Conservation (phyloP, 75 land plant species). For the Picea glauca region DNA sequence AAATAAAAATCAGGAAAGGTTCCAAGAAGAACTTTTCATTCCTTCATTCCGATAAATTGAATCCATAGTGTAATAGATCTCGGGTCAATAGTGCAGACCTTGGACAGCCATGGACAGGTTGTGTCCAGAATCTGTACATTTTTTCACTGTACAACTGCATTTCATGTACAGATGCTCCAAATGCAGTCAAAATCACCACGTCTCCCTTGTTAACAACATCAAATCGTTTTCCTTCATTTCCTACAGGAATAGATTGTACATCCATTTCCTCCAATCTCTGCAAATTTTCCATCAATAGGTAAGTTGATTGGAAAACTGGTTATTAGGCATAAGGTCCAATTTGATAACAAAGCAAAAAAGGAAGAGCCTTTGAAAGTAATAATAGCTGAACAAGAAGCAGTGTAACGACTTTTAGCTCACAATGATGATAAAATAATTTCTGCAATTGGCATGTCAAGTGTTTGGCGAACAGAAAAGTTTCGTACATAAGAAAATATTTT, state of each 20-base stretch:
- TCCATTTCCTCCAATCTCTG: conserved; percentile 88
- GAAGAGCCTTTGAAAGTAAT: not conserved
- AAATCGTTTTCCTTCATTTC: conserved; percentile 58
- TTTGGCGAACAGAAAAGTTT: not conserved
- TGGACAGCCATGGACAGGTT: conserved; percentile 97
- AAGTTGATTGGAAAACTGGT: not conserved
- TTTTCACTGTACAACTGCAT: conserved; percentile 75
- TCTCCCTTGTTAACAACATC: conserved; percentile 68
- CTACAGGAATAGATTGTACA: conserved; percentile 62
- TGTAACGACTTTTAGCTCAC: not conserved
- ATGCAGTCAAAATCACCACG: conserved; percentile 93
- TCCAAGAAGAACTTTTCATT: not conserved
- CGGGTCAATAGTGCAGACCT: conserved; percentile 40
- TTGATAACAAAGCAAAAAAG: not conserved
- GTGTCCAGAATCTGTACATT: conserved; percentile 94
- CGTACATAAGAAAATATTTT: not conserved
- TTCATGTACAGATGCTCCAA: conserved; percentile 91
- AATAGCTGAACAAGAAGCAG: not conserved
- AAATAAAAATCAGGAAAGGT: not conserved
- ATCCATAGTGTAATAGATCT: not conserved
- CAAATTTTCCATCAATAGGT: not conserved
- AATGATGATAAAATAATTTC: not conserved
- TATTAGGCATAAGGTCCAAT: not conserved
- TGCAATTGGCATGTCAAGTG: not conserved
- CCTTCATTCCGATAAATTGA: not conserved